Evolutionary conservation across 805 yeast species (phyloP), one percentile per base, ranked within the genome.

Genomic region (Candida gorgasii): DNA sequence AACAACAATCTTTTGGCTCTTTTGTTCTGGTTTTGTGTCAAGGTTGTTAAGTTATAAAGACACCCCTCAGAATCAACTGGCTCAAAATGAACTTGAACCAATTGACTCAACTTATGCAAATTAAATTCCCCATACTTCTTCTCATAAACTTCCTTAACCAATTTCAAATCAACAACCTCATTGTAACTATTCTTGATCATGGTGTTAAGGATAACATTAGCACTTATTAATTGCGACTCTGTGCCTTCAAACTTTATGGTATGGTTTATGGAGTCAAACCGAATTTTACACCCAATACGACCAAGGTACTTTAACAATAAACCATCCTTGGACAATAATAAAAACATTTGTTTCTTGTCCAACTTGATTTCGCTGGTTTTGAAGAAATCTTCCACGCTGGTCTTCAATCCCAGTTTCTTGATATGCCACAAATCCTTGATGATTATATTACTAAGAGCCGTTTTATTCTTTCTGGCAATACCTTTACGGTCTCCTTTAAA

Each of bases 211-310:
- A 66, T 61, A 23, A 76, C 67, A 42, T 63, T 60, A 15, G 78
- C 75, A 61, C 72, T 75, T 18, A 63, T 59, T 27, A 69, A 59
- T 27, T 76, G 77, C 15, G 55, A 48, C 5, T 56, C 61, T 0
- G 77, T 67, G 6, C 78, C 75, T n/a, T 58, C 46, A 12, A 76
- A 59, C 8, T 59, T 47, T 14, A 76, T 59, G 24, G 57, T 61
- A 20, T 47, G 50, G 17, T 48, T 42, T n/a, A 46, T 33, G 1
- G 69, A 53, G 29, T 61, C 62, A 27, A 75, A 62, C 4, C 59
- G 48, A 26, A 76, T 58, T 36, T 58, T 52, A 3, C 71, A 67
- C 1, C 79, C 80, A 1, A 66, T 59, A 37, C 69, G 54, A 15
- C 70, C 59, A 53, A 76, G 58, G 39, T 65, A 62, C 31, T 71